Percentiles rank a stretch among this genome's conserved stretches.
phyloP scores from a whole-genome alignment of 2,329 filamentous ascomycete species.

The Epichloe brachyelytri region DNA sequence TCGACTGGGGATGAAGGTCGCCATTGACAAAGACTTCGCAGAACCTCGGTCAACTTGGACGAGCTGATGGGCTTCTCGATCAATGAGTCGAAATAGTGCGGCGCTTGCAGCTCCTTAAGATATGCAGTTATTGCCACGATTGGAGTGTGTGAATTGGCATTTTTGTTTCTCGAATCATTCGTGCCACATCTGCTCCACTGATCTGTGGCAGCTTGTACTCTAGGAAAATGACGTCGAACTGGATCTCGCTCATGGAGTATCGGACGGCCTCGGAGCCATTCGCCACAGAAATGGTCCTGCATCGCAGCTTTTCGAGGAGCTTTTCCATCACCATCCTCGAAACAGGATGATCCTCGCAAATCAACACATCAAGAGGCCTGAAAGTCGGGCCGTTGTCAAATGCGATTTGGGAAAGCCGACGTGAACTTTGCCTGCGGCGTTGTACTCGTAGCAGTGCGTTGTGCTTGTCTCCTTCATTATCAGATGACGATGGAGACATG shows the following conservation, averaged over 20 bases:
- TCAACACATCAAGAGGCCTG: conserved; percentile 81
- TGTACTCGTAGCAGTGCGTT: conserved; percentile 88
- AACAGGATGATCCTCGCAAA: conserved; percentile 95
- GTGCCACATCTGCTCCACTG: conserved; percentile 86
- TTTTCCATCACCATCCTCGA: conserved; percentile 99
- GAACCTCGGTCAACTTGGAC: conserved; percentile 77
- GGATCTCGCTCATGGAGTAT: conserved; percentile 91
- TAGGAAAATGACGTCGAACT: conserved; percentile 97
- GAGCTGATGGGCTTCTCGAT: conserved; percentile 95
- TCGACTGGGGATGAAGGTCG: conserved; percentile 52
- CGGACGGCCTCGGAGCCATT: conserved; percentile 87
- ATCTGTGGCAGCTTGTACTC: conserved; percentile 93
- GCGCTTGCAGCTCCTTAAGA: conserved; percentile 89
- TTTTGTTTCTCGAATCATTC: conserved; percentile 96
- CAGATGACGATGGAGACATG: conserved; percentile 91
- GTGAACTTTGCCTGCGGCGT: conserved; percentile 85
- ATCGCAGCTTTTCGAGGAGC: conserved; percentile 84
- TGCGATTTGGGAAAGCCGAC: conserved; percentile 82
- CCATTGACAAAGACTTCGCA: conserved; percentile 86
- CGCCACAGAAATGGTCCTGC: conserved; percentile 80
- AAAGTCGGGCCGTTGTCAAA: conserved; percentile 76
- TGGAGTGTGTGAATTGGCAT: conserved; percentile 84
- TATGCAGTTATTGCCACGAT: conserved; percentile 96
- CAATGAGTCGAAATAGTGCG: conserved; percentile 88
- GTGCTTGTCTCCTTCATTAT: conserved; percentile 88